A percentile compares a stretch with the other conserved stretches of the same genome.
These are phyloP conservation scores for Diaporthe sp. DNA, from an alignment of 2,329 filamentous ascomycete genomes.

Conservation along the genomic window DNA sequence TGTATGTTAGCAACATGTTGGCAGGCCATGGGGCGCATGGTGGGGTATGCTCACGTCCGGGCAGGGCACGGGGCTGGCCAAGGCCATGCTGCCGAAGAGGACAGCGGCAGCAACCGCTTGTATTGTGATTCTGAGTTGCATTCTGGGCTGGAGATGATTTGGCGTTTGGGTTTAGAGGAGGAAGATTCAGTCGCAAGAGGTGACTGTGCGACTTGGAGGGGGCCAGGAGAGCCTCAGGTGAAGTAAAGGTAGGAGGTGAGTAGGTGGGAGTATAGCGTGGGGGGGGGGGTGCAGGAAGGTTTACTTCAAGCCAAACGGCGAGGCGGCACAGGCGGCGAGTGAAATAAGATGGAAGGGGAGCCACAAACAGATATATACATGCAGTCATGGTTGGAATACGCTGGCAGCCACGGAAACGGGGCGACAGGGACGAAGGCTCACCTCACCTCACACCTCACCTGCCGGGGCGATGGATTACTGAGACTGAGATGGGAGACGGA, in stretches of 20 bases:
- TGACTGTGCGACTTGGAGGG: background rate
- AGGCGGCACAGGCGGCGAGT: background rate
- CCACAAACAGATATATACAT: conserved; percentile 22
- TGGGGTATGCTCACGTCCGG: conserved; percentile 31
- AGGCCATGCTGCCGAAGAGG: conserved; percentile 30
- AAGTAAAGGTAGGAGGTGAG: background rate
- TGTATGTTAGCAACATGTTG: background rate
- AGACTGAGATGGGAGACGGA: background rate
- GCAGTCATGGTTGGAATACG: conserved; percentile 11
- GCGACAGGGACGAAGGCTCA: conserved; percentile 3
- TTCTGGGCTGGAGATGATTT: background rate
- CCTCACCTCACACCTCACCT: background rate
- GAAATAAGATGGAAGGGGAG: background rate
- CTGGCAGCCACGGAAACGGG: conserved; percentile 10
- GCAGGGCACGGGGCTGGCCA: conserved; percentile 32
- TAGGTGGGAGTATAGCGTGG: background rate
- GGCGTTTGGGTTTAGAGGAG: background rate
- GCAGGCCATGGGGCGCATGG: background rate
- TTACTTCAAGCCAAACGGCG: background rate
- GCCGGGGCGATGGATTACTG: conserved; percentile 8
- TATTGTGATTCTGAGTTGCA: conserved; percentile 28
- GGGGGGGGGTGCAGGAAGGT: background rate
- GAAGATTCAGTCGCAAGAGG: background rate
- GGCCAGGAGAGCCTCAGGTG: background rate
- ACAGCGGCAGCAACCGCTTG: conserved; percentile 27